phyloP scores from a whole-genome alignment of 441 rosid species.

The Erodium trifolium region DNA sequence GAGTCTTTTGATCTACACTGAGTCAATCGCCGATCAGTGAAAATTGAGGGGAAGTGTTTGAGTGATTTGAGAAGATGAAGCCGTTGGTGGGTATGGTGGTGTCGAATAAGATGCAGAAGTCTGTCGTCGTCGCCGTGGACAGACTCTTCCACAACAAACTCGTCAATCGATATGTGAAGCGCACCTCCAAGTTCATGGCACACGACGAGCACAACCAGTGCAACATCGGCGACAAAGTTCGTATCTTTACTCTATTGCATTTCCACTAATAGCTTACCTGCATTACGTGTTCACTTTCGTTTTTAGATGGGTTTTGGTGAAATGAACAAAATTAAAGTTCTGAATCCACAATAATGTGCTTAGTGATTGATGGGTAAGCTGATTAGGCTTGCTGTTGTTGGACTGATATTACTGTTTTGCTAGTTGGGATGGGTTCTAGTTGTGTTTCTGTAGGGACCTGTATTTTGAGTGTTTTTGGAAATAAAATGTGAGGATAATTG shows the following conservation, averaged over 20 bases:
- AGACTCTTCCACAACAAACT: constrained; percentile 74
- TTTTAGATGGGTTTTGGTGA: background rate
- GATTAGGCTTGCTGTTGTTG: background rate
- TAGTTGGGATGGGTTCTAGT: background rate
- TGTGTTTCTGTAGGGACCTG: background rate
- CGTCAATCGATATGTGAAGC: constrained; percentile 77
- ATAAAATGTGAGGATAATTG: no score
- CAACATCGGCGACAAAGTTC: constrained; percentile 78
- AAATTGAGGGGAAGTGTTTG: no score
- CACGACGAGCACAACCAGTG: constrained; percentile 69
- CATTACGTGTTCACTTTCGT: background rate
- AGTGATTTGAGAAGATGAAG: constrained; percentile 33
- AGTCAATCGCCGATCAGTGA: background rate
- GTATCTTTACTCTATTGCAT: background rate
- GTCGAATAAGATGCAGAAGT: constrained; percentile 97
- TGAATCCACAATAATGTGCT: background rate
- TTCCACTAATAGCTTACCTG: background rate
- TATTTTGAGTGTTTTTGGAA: background rate
- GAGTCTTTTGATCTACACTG: background rate
- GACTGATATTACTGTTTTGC: background rate
- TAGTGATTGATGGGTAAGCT: background rate
- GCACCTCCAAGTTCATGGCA: constrained; percentile 97
- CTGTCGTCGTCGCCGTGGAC: constrained; percentile 83
- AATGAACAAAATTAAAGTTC: background rate
- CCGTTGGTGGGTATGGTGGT: constrained; percentile 78